phyloP scores from a whole-genome alignment of 2,329 filamentous ascomycete genomes.

The Penicillium brasilianum region DNA sequence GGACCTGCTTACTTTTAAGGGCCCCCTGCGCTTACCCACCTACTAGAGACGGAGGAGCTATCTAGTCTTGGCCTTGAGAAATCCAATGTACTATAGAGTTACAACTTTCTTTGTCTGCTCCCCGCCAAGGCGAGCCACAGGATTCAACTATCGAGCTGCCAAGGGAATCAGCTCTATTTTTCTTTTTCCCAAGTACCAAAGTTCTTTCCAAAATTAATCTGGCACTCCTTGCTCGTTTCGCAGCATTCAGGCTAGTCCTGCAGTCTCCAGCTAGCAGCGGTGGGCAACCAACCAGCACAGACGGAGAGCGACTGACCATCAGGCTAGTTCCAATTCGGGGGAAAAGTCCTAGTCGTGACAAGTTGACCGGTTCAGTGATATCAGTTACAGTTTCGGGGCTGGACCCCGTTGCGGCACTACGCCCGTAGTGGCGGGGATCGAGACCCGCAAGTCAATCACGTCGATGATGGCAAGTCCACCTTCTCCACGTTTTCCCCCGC shows the following conservation, averaged over 20 bases:
- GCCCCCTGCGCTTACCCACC: neutral
- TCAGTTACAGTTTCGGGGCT: constrained; percentile 26
- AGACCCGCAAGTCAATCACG: constrained; percentile 8
- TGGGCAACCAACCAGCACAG: constrained; percentile 1
- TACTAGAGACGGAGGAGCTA: neutral
- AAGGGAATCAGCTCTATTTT: neutral
- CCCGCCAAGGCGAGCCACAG: neutral
- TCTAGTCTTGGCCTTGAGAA: neutral
- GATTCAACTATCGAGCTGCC: neutral
- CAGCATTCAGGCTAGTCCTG: neutral
- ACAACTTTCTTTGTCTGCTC: neutral
- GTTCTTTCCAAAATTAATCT: neutral
- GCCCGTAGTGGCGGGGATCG: constrained; percentile 10
- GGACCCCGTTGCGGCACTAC: constrained; percentile 19
- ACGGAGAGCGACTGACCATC: neutral
- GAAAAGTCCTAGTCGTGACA: neutral
- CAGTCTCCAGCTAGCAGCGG: neutral
- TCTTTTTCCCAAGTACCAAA: neutral
- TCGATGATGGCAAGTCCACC: constrained; percentile 13
- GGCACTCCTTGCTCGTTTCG: neutral
- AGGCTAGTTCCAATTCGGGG: neutral
- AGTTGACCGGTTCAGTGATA: neutral
- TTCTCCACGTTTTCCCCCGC: constrained; percentile 34
- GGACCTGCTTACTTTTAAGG: no score
- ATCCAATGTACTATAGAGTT: neutral